Conservation (phyloP, 2,329 filamentous ascomycete genomes). For the Venturia carpophila region DNA sequence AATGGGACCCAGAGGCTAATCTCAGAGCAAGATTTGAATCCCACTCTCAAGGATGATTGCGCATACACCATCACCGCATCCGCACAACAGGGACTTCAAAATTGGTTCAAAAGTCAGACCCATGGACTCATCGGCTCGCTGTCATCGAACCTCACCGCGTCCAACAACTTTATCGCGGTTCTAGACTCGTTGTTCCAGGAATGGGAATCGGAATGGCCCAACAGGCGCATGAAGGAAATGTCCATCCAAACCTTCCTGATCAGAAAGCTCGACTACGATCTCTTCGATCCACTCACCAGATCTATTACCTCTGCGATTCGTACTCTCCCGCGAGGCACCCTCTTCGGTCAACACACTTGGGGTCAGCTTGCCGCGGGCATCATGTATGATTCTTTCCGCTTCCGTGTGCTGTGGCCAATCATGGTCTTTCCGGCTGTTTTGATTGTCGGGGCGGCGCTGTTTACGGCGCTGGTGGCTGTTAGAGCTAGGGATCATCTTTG, state of each 20-base stretch:
- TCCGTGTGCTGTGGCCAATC: not conserved
- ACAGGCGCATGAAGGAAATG: not conserved
- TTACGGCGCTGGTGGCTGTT: not conserved
- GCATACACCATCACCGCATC: not conserved
- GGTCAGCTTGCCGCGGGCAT: not conserved
- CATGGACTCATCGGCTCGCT: not conserved
- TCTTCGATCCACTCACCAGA: not conserved
- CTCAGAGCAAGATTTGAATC: not conserved
- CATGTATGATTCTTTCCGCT: conserved; percentile 9
- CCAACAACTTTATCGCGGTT: not conserved
- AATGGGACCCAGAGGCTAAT: not conserved
- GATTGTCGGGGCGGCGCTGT: not conserved
- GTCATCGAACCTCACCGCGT: not conserved
- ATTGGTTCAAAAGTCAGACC: not conserved
- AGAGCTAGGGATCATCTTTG: not conserved
- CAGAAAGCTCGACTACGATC: not conserved
- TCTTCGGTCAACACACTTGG: not conserved
- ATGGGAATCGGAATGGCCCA: not conserved
- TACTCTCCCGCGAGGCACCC: not conserved
- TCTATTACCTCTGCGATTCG: not conserved
- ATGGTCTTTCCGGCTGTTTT: not conserved
- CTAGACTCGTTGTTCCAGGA: not conserved
- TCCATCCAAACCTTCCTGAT: not conserved
- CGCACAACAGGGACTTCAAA: not conserved
- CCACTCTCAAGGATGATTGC: not conserved